A percentile compares a stretch with the other conserved stretches of the same genome.
Evolutionary conservation across 495 filamentous ascomycete species (phyloP).

Genomic region (Lophiostoma macrostomum): DNA sequence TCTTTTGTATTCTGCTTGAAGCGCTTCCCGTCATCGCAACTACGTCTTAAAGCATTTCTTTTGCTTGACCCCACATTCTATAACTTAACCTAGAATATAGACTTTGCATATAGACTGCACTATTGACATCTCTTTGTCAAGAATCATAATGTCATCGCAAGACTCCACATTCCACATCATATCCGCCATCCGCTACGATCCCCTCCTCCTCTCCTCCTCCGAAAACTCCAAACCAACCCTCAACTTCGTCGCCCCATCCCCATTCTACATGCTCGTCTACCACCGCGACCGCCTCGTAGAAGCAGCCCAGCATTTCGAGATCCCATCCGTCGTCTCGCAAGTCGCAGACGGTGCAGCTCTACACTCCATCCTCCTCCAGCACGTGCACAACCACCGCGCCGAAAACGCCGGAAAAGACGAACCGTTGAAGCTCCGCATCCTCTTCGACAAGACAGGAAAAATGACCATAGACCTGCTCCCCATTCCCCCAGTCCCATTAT

Average conservation of each 20-base stretch:
- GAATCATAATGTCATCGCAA: conserved; percentile 13
- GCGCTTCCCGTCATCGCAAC: too few relatives aligned
- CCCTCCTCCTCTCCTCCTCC: conserved; percentile 49
- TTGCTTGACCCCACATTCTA: too few relatives aligned
- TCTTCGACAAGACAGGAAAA: conserved; percentile 25
- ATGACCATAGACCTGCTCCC: conserved; percentile 45
- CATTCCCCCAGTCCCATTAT: conserved; percentile 48
- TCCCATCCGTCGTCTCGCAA: conserved; percentile 46
- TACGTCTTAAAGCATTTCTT: too few relatives aligned
- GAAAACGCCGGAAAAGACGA: conserved; percentile 22
- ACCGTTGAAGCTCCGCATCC: conserved; percentile 35
- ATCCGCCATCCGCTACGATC: conserved; percentile 75
- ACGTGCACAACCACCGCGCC: conserved; percentile 27
- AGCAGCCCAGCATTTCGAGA: conserved; percentile 68
- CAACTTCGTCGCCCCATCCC: conserved; percentile 46
- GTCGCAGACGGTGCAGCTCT: conserved; percentile 49
- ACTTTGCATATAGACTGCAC: too few relatives aligned
- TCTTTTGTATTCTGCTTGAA: too few relatives aligned
- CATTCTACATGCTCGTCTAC: conserved; percentile 78
- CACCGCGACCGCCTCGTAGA: conserved; percentile 79
- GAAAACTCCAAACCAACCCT: conserved; percentile 45
- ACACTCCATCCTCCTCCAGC: conserved; percentile 22
- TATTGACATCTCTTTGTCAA: neutral
- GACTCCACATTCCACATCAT: conserved; percentile 60
- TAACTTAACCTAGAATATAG: neutral